Base-by-base conservation (phyloP, 2,329 filamentous ascomycete species). In the Ophiostoma montium region DNA sequence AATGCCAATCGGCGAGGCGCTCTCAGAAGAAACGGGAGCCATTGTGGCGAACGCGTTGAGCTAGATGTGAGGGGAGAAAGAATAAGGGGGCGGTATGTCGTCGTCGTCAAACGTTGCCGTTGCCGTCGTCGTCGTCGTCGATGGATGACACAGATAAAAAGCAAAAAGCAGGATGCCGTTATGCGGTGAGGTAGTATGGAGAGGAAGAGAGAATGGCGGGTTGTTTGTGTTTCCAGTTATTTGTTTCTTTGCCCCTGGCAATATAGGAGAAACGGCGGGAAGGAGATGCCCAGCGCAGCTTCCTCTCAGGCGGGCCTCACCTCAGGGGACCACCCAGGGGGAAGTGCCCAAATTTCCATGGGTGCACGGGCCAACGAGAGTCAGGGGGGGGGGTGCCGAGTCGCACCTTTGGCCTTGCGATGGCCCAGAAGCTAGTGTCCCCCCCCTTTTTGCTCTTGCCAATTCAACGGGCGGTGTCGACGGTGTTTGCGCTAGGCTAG, bases 1-100 rank as follows among this genome's bases (percentile, higher is more conserved):
- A 71, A 84, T 84, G 68, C 80, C 80, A 76, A 84, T 82, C 61
- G 76, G 76, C 62, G 75, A 79, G 60, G 76, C 75, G 67, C 71
- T 79, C 65, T 79, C 75, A 57, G 72, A 66, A 62, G 72, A 64
- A 57, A 72, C 62, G 59, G 72, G 66, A 67, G 76, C 74, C 78
- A 81, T 81, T 23, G 48, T 50, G 39, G 15, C 41, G 57, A 30
- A 47, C 23, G 39, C 23, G 23, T 27, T 27, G 18, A 42, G 39
- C 39, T 42, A 41, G 38, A 41, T 27, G 38, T 11, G 15, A 30
- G 27, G 23, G 15, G 16, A 42, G 30, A 23, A 42, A 42, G 23
- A 5, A 27, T 27, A 27, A n/a, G n/a, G 16, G 21, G 38, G 30
- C 21, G 41, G 43, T 30, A 47, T 38, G 13, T 46, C 27, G 13